Evolutionary conservation across 805 yeast species (phyloP).

Genomic region (Vanderwaltozyma yarrowii): DNA sequence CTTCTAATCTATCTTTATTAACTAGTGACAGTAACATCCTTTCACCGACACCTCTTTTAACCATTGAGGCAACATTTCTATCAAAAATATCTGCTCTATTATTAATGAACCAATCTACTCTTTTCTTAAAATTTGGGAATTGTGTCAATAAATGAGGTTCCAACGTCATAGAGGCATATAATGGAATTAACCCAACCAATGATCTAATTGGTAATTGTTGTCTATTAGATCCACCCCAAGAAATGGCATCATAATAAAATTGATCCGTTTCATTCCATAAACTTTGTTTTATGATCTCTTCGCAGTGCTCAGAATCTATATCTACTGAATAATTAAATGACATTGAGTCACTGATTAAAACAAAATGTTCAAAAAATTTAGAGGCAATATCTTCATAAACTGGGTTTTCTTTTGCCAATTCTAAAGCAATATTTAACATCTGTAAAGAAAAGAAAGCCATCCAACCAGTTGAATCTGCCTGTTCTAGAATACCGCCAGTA

Average conservation of each 20-base stretch:
- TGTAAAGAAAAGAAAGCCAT: constrained; percentile 87
- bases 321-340: constrained; percentile 39
- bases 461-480: constrained; percentile 97
- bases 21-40: constrained; percentile 72
- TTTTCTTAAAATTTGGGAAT: constrained; percentile 73
- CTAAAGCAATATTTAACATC: constrained; percentile 87
- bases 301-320: constrained; percentile 28
- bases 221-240: constrained; percentile 61
- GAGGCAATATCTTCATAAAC: constrained; percentile 91
- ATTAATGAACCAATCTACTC: constrained; percentile 75
- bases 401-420: constrained; percentile 72
- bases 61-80: constrained; percentile 81
- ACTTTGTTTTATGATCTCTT: constrained; percentile 44
- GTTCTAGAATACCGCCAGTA: constrained; percentile 82
- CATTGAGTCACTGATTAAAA: constrained; percentile 90
- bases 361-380: constrained; percentile 86
- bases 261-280: constrained; percentile 86
- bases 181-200: constrained; percentile 82
- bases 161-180: constrained; percentile 78
- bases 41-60: constrained; percentile 69
- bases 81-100: constrained; percentile 60
- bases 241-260: constrained; percentile 83
- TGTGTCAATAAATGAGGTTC: constrained; percentile 72
- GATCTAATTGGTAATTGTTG: constrained; percentile 78
- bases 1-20: constrained; percentile 63